Conservation (phyloP, 345 rosid genomes). For the Jatropha curcas region DNA sequence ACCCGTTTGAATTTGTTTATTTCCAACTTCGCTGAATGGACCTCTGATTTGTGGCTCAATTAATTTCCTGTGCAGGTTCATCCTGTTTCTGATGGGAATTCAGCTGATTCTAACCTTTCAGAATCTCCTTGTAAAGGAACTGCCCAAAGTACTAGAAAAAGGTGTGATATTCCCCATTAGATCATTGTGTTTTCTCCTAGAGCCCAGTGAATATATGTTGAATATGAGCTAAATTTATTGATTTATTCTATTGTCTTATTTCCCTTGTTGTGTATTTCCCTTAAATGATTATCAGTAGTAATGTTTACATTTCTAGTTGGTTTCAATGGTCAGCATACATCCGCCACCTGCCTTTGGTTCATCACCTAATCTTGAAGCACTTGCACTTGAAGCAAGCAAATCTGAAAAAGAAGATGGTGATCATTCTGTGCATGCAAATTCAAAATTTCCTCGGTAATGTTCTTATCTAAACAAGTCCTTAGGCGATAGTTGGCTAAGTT, state of each 20-base stretch:
- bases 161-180: slow-evolving; percentile 39
- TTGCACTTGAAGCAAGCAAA: slow-evolving; percentile 63
- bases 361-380: slow-evolving; percentile 91
- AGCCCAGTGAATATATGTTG: not conserved
- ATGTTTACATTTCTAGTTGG: slow-evolving; percentile 24
- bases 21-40: slow-evolving; percentile 10
- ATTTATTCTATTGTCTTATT: not conserved
- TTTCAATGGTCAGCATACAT: slow-evolving; percentile 67
- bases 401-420: slow-evolving; percentile 57
- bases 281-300: slow-evolving; percentile 7
- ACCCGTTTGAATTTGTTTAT: slow-evolving; percentile 22
- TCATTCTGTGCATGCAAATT: slow-evolving; percentile 74
- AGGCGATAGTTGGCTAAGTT: not conserved
- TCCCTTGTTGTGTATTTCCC: slow-evolving; percentile 3
- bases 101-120: slow-evolving; percentile 37
- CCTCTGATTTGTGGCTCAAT: slow-evolving; percentile 5
- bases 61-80: slow-evolving; percentile 61
- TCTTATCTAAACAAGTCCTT: slow-evolving; percentile 17
- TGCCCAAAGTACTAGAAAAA: slow-evolving; percentile 41
- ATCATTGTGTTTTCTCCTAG: not conserved
- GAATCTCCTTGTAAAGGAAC: slow-evolving; percentile 31
- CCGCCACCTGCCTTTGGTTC: slow-evolving; percentile 99
- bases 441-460: slow-evolving; percentile 60
- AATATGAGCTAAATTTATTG: not conserved
- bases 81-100: slow-evolving; percentile 49